Conservation (phyloP, 345 rosid genomes). For the Boechera divaricarpa region DNA sequence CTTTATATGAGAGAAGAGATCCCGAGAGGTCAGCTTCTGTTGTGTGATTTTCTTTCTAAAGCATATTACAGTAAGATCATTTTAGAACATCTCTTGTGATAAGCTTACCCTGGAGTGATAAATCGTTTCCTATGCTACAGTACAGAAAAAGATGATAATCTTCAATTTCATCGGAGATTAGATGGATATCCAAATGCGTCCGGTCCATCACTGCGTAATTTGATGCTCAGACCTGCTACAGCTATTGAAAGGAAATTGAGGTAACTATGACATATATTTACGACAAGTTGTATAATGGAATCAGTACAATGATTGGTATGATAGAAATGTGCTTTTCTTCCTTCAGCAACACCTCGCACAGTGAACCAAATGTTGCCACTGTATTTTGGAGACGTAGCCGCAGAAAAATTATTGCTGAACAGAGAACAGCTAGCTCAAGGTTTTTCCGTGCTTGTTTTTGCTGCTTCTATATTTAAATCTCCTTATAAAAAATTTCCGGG, state of each 20-base stretch:
- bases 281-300: constrained; percentile 24
- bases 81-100: constrained; percentile 14
- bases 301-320: constrained; percentile 14
- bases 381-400: constrained; percentile 90
- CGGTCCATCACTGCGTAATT: constrained; percentile 67
- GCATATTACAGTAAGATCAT: constrained; percentile 20
- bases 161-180: constrained; percentile 65
- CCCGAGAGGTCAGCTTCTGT: constrained; percentile 65
- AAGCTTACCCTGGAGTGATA: constrained; percentile 36
- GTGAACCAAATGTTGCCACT: constrained; percentile 90
- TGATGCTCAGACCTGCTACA: constrained; percentile 62
- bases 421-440: constrained; percentile 99
- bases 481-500: background rate
- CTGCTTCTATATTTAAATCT: constrained; percentile 4
- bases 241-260: constrained; percentile 71
- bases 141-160: constrained; percentile 83
- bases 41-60: constrained; percentile 29
- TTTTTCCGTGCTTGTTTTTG: constrained; percentile 45
- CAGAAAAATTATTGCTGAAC: constrained; percentile 92
- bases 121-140: constrained; percentile 51
- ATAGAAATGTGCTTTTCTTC: constrained; percentile 27
- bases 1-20: constrained; percentile 82
- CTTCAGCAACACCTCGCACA: constrained; percentile 71
- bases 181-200: constrained; percentile 72
- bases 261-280: constrained; percentile 46